Base-by-base conservation (phyloP, 768 basidiomycete species). In the Gloeostereum incarnatum region DNA sequence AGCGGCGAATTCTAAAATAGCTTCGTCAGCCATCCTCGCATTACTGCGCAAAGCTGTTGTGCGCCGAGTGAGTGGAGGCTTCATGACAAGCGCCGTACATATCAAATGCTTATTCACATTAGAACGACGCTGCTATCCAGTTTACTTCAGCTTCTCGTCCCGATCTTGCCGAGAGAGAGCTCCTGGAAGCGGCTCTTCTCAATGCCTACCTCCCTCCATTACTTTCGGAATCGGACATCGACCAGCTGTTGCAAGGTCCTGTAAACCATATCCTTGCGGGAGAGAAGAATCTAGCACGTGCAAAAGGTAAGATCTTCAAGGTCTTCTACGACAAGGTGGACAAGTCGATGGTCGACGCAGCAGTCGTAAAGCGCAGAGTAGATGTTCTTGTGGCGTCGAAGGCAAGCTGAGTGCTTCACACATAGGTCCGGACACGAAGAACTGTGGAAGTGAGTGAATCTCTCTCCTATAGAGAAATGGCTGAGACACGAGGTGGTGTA, bases 91-190 rank as follows among this genome's bases (percentile, higher is more conserved):
- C 18, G 16, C n/a, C 14, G 13, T 30, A 45, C 23, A 23, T 38
- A 7, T 48, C 22, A 32, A 16, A 30, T 34, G 18, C 16, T n/a
- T 31, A 5, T 36, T 35, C 31, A 36, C 30, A 23, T 30, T 38
- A 87, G 84, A 61, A 52, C 4, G 81, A 83, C 36, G 71, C 81
- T 30, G 75, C 73, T 14, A 47, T 57, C 6, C 71, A 75, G 47
- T 87, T 73, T 47, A 45, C 48, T 9, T 59, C 68, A 49, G 80
- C 75, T 17, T 63, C 68, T n/a, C 69, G 84, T 31, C 57, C 58
- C 1, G 83, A 86, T 39, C 69, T 86, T 26, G 81, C 79, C 17
- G 65, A 68, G 31, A 78, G 74, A 46, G 81, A 84, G 58, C 50
- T 55, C 4, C 55, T 53, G 20, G 81, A 86, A 60, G 75, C 62